Conservation (phyloP, 2,329 filamentous ascomycete species). For the Ceratocystis lukuohia region DNA sequence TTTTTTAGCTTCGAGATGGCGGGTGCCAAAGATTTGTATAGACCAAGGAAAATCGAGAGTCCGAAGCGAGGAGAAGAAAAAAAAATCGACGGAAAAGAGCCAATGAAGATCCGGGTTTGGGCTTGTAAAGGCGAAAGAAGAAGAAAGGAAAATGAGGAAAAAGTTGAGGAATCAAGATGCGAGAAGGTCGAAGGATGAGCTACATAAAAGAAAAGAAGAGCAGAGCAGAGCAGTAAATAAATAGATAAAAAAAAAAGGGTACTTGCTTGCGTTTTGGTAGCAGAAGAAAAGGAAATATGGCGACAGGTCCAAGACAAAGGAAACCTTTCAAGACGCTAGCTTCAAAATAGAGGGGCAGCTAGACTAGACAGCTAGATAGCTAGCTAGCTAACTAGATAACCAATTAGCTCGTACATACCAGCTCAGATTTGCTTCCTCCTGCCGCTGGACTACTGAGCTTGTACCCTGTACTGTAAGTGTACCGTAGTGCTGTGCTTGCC, state of each 20-base stretch:
- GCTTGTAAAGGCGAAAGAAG: not conserved
- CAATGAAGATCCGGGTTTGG: not conserved
- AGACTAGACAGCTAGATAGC: not conserved
- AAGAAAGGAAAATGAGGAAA: not conserved
- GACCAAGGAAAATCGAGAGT: no score
- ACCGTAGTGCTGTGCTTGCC: no score
- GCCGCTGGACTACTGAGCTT: no score
- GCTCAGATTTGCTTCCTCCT: no score
- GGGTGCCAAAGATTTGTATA: not conserved
- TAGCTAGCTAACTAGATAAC: not conserved
- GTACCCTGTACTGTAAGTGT: no score
- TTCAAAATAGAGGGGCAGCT: no score
- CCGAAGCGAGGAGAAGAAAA: not conserved
- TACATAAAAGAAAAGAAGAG: not conserved
- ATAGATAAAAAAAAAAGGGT: not conserved
- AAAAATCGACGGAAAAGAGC: not conserved
- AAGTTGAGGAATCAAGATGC: not conserved
- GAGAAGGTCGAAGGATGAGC: not conserved
- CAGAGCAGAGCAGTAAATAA: not conserved
- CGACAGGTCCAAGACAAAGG: not conserved
- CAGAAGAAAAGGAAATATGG: not conserved
- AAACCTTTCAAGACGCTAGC: no score
- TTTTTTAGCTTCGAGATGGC: not conserved
- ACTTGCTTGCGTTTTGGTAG: not conserved
- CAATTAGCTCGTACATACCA: not conserved